These are phyloP conservation scores for Sanghuangporus weigelae DNA, from an alignment of 1,284 basidiomycete species.

Conservation along the genomic window DNA sequence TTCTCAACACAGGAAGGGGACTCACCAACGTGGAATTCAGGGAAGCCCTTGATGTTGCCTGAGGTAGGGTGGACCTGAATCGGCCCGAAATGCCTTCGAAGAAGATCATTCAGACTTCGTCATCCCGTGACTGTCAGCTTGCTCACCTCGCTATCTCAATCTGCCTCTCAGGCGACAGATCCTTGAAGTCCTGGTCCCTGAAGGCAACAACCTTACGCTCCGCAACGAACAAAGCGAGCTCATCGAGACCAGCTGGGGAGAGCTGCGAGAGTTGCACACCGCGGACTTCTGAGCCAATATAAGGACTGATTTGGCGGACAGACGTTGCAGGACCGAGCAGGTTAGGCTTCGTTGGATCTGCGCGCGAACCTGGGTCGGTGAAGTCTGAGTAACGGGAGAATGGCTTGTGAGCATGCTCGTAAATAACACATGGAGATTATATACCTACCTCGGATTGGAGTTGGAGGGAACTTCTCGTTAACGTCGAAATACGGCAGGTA, in stretches of 20 bases:
- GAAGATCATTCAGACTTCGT: neutral
- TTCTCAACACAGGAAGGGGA: neutral
- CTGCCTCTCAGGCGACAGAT: slow-evolving; percentile 43
- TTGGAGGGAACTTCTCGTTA: slow-evolving; percentile 40
- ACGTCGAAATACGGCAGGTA: slow-evolving; percentile 42
- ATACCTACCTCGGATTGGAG: slow-evolving; percentile 34
- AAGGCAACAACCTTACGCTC: slow-evolving; percentile 55
- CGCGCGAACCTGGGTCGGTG: slow-evolving; percentile 41
- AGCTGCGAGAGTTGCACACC: slow-evolving; percentile 57
- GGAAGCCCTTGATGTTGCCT: slow-evolving; percentile 43
- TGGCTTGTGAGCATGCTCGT: neutral
- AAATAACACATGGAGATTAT: neutral
- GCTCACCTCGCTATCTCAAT: slow-evolving; percentile 41
- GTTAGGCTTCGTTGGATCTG: slow-evolving; percentile 46
- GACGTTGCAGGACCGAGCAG: slow-evolving; percentile 37
- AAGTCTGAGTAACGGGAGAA: slow-evolving; percentile 13
- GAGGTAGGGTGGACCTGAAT: slow-evolving; percentile 55
- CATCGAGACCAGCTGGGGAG: slow-evolving; percentile 48
- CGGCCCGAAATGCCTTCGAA: slow-evolving; percentile 44
- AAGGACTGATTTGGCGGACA: slow-evolving; percentile 44
- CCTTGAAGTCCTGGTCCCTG: slow-evolving; percentile 56
- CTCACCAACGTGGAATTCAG: slow-evolving; percentile 48
- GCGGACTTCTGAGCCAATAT: slow-evolving; percentile 53
- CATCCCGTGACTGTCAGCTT: neutral
- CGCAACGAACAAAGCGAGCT: slow-evolving; percentile 55